Conservation (phyloP, 306 rosid genomes). For the Arachis stenosperma region DNA sequence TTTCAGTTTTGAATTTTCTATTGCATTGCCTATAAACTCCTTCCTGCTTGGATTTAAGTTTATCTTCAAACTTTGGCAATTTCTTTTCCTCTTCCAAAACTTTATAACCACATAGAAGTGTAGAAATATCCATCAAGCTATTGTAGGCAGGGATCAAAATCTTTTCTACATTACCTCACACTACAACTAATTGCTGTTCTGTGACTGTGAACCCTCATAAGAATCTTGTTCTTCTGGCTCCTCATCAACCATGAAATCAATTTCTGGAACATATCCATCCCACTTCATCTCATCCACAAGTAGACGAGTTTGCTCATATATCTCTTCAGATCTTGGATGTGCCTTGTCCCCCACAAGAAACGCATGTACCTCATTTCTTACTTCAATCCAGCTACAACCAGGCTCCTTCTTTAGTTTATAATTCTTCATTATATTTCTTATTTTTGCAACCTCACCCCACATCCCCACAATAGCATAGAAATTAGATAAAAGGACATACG, state of each 20-base stretch:
- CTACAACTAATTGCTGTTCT: constrained; percentile 6
- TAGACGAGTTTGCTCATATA: constrained; percentile 60
- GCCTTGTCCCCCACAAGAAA: constrained; percentile 86
- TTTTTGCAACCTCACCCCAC: constrained; percentile 76
- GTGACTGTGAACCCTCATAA: constrained; percentile 21
- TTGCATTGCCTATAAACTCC: not conserved
- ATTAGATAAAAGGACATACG: constrained; percentile 72
- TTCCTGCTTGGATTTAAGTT: not conserved
- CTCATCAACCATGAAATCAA: constrained; percentile 50
- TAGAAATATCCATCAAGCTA: constrained; percentile 3
- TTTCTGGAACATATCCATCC: constrained; percentile 54
- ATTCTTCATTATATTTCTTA: constrained; percentile 71
- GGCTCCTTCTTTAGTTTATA: constrained; percentile 76
- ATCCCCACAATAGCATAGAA: constrained; percentile 70
- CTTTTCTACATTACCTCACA: constrained; percentile 27
- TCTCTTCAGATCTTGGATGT: constrained; percentile 75
- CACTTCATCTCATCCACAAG: constrained; percentile 71
- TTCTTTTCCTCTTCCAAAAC: not conserved
- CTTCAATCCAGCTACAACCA: constrained; percentile 96
- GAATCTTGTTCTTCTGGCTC: constrained; percentile 50
- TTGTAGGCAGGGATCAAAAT: constrained; percentile 3
- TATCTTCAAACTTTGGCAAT: not conserved
- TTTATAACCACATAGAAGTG: not conserved
- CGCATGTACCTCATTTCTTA: constrained; percentile 71
- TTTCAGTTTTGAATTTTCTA: too few relatives aligned